Base-by-base conservation (phyloP, 331 rosid genomes). In the Cucumis variabilis region DNA sequence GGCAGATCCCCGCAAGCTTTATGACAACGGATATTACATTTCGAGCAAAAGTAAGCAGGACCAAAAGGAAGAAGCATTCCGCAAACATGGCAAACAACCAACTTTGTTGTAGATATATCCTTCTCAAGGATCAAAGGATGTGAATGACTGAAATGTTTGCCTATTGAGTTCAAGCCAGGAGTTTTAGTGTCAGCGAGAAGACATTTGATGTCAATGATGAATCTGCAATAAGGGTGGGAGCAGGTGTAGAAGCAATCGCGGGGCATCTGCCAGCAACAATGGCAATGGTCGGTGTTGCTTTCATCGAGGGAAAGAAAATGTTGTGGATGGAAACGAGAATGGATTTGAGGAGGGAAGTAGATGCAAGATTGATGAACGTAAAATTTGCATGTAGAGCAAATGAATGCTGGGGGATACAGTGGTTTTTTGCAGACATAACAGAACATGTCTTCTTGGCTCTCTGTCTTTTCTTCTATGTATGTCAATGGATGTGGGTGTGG, bases 361-460 rank as follows among this genome's bases (percentile, higher is more conserved):
- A 79, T 50, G 84, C 84, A 79, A 8, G 84, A 79, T 50, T 79
- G 67, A 53, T 79, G 84, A 51, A 79, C 9, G 62, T 79, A 55
- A 46, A 79, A 79, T 15, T 79, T 79, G 84, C 84, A 79, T 2
- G 5, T 1, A 15, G 68, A 79, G 68, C 84, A 79, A 25, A 27
- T 27, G 68, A 79, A 79, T 16, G 84, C 84, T 51, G 84, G 68
- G 46, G 84, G 84, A 79, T 53, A 50, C 48, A 79, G 27, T 53
- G 46, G 5, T 79, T 27, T 28, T 25, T 53, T 53, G 68, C 84
- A 79, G 9, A 11, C 17, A 25, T 15, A 79, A 20, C 46, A 79
- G 11, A 51, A 53, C 67, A 79, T 79, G 1, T 25, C 24, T 53
- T 79, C 84, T 9, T 16, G 17, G 25, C 48, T 15, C 11, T 79